Conservation (phyloP, 352 stramenopile species). For the Globisporangium parvum region DNA sequence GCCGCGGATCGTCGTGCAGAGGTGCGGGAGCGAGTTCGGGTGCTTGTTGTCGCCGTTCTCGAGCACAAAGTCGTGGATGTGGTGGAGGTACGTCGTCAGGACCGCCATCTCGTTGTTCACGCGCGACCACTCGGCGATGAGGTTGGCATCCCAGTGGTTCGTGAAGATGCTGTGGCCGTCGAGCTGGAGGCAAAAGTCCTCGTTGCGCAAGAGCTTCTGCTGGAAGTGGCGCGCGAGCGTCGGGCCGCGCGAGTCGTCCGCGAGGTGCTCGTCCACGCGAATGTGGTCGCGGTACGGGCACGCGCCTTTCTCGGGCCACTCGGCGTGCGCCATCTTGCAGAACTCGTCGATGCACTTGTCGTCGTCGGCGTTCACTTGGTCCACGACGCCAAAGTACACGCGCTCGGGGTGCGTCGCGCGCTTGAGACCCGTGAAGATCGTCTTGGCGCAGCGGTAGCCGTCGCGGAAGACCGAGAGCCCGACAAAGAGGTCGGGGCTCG, state of each 20-base stretch:
- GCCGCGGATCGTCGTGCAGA: slow-evolving; percentile 73
- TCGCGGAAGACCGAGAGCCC: slow-evolving; percentile 81
- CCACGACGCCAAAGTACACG: slow-evolving; percentile 76
- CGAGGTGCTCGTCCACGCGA: slow-evolving; percentile 53
- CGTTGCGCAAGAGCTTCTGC: slow-evolving; percentile 64
- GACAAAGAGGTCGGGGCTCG: slow-evolving; percentile 59
- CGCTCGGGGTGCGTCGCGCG: slow-evolving; percentile 61
- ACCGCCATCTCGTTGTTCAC: slow-evolving; percentile 83
- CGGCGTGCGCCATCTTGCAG: slow-evolving; percentile 61
- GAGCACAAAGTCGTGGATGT: slow-evolving; percentile 78
- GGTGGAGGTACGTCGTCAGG: slow-evolving; percentile 74
- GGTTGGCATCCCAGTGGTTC: slow-evolving; percentile 72
- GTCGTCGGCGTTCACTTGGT: slow-evolving; percentile 74
- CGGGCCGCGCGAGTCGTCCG: slow-evolving; percentile 67
- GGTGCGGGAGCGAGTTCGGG: slow-evolving; percentile 52
- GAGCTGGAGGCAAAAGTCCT: slow-evolving; percentile 84
- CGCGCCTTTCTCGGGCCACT: slow-evolving; percentile 55
- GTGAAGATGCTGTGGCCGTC: slow-evolving; percentile 86
- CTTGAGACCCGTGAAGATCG: slow-evolving; percentile 73
- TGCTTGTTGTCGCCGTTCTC: slow-evolving; percentile 72
- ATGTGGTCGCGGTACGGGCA: slow-evolving; percentile 75
- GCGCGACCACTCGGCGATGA: slow-evolving; percentile 67
- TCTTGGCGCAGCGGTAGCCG: slow-evolving; percentile 73
- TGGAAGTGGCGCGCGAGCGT: slow-evolving; percentile 78
- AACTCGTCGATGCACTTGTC: slow-evolving; percentile 68